These are phyloP conservation scores for Irpex sp. DNA, from an alignment of 1,284 basidiomycete genomes.

Conservation along the genomic window DNA sequence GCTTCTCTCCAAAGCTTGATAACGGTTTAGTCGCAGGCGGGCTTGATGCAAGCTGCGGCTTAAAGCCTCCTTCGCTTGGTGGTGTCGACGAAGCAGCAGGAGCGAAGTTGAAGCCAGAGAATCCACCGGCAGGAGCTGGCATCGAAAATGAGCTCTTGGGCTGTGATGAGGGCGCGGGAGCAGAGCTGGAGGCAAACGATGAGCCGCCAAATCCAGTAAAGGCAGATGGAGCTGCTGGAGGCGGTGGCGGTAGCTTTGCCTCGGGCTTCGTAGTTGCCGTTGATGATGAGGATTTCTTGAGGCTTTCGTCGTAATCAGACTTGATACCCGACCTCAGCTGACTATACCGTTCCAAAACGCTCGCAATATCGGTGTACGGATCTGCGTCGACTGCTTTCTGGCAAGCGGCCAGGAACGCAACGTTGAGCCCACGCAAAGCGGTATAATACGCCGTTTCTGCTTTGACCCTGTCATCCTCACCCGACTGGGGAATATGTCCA, in stretches of 20 bases:
- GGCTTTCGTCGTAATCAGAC: conserved; percentile 47
- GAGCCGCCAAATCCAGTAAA: conserved; percentile 5
- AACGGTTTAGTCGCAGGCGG: conserved; percentile 6
- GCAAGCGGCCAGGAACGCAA: conserved; percentile 64
- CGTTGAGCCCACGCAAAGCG: conserved; percentile 78
- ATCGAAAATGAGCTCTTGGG: conserved; percentile 30
- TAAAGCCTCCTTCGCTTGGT: conserved; percentile 7
- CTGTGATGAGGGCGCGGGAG: conserved; percentile 5
- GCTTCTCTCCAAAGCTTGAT: not conserved
- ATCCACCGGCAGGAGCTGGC: conserved; percentile 38
- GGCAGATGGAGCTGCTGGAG: conserved; percentile 14
- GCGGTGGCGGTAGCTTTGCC: not conserved
- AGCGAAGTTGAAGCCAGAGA: conserved; percentile 25
- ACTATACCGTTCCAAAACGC: conserved; percentile 65
- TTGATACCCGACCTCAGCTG: conserved; percentile 54
- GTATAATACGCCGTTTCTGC: conserved; percentile 60
- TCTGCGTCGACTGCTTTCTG: conserved; percentile 65
- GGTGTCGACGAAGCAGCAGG: not conserved
- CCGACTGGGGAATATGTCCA: conserved; percentile 4
- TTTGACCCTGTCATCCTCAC: conserved; percentile 30
- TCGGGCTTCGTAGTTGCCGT: conserved; percentile 1
- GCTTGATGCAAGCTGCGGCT: conserved; percentile 1
- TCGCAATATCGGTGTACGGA: conserved; percentile 70
- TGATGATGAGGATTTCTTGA: conserved; percentile 19
- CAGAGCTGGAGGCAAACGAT: not conserved